Evolutionary conservation across 305 asterid species (phyloP), one percentile per base, ranked within the genome.

Genomic region (Ilex paraguariensis): DNA sequence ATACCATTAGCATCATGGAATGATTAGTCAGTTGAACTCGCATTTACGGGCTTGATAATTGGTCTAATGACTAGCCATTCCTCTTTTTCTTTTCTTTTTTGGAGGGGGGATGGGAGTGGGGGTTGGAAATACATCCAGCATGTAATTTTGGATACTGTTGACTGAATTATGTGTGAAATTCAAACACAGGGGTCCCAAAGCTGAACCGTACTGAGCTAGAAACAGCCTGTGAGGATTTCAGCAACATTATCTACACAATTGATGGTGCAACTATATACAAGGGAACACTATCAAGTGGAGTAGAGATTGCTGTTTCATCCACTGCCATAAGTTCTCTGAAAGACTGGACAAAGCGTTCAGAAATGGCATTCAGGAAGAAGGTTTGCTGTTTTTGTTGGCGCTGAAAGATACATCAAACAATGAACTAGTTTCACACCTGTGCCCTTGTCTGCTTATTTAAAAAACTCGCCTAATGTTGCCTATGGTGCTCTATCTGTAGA

Each of bases 261-360:
- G 96, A 88, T 10, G 79, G 81, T 13, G 75, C 73, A 60, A 90
- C 81, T 48, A 15, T 88, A 55, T 94, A 90, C 77, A 94, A 94
- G 74, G 97, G 97, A 79, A 94, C 97, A 64, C 77, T 94, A 14
- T 88, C 95, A n/a, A 94, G 87, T 62, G 96, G 97, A 32, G 97
- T 88, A 31, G 97, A 94, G 83, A 94, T 94, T 66, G 88, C 81
- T 58, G 99, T 94, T 73, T 82, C 74, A 60, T 87, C 97, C 1
- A 90, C 96, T 28, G 75, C 83, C 31, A 54, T 90, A 63, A 46
- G 75, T 48, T 84, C 90, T 32, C 15, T 54, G n/a, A 77, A 73
- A 21, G 89, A 83, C 63, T 93, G 99, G 99, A 76, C 95, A 10
- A 85, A 80, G 54, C 79, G 79, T 31, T 77, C 97, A 59, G 97